These are phyloP conservation scores for Firmiana major DNA, from an alignment of 345 rosid genomes.

Conservation along the genomic window DNA sequence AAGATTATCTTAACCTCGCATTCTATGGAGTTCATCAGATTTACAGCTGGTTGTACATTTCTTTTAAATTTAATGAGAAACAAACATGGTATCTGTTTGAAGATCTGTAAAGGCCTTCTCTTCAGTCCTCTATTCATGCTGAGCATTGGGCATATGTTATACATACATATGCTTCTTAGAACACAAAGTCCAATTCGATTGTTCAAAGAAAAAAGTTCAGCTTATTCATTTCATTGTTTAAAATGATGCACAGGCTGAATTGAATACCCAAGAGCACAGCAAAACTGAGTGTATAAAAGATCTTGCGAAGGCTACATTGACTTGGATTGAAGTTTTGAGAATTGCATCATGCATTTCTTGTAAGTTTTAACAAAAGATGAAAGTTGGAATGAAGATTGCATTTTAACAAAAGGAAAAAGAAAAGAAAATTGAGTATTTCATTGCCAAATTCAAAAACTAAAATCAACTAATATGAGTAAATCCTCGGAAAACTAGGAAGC, in stretches of 20 bases:
- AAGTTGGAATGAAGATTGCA: neutral
- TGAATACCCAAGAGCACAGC: neutral
- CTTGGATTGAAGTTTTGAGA: neutral
- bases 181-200: neutral
- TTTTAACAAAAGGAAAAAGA: neutral
- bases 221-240: neutral
- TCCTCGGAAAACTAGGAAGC: constrained; percentile 4
- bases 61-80: neutral
- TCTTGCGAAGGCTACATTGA: neutral
- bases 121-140: neutral
- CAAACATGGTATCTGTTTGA: constrained; percentile 2
- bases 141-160: neutral
- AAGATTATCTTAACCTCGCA: neutral
- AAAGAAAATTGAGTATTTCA: neutral
- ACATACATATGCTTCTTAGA: neutral
- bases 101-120: constrained; percentile 6
- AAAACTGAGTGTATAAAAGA: neutral
- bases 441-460: constrained; percentile 1
- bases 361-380: neutral
- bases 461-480: constrained; percentile 5
- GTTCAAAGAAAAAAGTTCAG: neutral
- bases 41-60: neutral
- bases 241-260: neutral
- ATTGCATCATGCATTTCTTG: no score
- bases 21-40: neutral